Evolutionary conservation across 768 basidiomycete genomes (phyloP).

Genomic region (Termitomyces sp.): DNA sequence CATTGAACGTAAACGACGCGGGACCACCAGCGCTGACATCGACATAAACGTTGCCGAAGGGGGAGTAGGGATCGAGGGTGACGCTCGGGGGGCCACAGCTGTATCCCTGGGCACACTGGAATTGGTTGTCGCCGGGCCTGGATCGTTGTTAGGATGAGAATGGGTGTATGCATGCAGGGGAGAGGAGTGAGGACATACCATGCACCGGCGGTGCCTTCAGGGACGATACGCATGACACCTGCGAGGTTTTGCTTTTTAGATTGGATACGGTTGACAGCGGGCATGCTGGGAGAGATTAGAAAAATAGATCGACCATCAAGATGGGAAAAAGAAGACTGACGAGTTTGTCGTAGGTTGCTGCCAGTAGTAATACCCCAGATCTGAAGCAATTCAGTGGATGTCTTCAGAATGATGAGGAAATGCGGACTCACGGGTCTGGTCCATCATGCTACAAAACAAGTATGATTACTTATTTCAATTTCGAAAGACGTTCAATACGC

Average conservation of each 20-base stretch:
- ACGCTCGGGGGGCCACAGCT: constrained; percentile 44
- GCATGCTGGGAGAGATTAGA: constrained; percentile 34
- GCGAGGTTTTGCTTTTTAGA: constrained; percentile 49
- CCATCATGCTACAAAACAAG: constrained; percentile 49
- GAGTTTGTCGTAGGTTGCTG: constrained; percentile 66
- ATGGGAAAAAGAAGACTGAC: constrained; percentile 23
- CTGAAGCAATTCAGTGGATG: constrained; percentile 14
- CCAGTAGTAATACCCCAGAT: constrained; percentile 63
- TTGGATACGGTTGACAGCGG: constrained; percentile 43
- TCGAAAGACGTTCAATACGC: constrained; percentile 13
- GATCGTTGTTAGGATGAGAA: neutral
- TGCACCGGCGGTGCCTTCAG: constrained; percentile 55
- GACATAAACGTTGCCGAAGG: constrained; percentile 47
- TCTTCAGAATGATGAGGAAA: neutral
- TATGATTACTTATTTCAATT: neutral
- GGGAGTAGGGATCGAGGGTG: constrained; percentile 50
- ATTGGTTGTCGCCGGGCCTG: constrained; percentile 64
- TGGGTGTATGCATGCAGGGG: neutral
- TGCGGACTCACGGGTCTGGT: constrained; percentile 48
- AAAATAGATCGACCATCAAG: no score
- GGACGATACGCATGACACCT: constrained; percentile 59
- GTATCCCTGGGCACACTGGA: constrained; percentile 47
- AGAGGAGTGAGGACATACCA: constrained; percentile 34
- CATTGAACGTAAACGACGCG: constrained; percentile 48
- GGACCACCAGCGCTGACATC: constrained; percentile 62